Evolutionary conservation across 2,329 filamentous ascomycete species (phyloP).

Genomic region (Pyrenochaeta sp.): DNA sequence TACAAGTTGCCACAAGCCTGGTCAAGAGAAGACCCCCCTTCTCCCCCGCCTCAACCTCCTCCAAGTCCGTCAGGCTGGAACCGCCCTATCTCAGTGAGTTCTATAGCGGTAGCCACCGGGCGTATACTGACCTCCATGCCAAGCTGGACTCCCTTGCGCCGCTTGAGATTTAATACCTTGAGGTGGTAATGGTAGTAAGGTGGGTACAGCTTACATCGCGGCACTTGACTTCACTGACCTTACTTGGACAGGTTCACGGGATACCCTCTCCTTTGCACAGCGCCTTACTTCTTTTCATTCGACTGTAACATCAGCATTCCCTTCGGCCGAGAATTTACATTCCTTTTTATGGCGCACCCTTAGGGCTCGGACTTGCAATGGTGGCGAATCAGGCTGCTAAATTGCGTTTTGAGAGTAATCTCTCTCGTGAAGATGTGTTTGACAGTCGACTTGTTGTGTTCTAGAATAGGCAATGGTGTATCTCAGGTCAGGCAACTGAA

Average conservation of each 20-base stretch:
- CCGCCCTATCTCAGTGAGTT: conserved; percentile 24
- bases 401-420: not conserved
- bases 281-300: not conserved
- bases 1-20: conserved; percentile 19
- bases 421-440: not conserved
- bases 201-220: not conserved
- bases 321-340: not conserved
- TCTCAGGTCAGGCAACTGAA: not conserved
- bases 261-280: not conserved
- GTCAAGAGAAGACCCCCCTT: conserved; percentile 50
- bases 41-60: conserved; percentile 51
- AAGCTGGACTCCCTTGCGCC: conserved; percentile 32
- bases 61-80: conserved; percentile 49
- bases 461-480: no score
- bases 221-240: conserved; percentile 2
- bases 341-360: not conserved
- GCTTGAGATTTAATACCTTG: conserved; percentile 20
- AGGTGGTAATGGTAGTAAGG: conserved; percentile 2
- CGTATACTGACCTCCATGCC: conserved; percentile 18
- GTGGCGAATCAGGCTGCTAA: no score
- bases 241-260: not conserved
- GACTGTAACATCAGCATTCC: not conserved
- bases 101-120: conserved; percentile 9
- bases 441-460: not conserved
- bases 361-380: not conserved